Conservation (phyloP, 768 basidiomycete genomes). For the Boletus barrowsii region DNA sequence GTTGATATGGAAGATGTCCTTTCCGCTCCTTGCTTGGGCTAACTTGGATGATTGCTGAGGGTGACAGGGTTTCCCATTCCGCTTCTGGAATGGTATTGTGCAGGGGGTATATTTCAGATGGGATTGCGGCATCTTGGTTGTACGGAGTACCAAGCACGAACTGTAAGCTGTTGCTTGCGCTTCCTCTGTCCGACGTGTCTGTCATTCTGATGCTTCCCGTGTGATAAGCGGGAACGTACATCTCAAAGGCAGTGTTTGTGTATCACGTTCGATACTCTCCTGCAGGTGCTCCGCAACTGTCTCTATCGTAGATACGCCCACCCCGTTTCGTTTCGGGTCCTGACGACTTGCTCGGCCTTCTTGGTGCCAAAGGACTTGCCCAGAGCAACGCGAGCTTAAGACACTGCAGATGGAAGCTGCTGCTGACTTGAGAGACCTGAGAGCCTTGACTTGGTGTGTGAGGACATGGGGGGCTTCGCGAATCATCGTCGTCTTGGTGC, state of each 20-base stretch:
- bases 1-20: conserved; percentile 56
- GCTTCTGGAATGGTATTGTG: conserved; percentile 74
- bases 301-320: conserved; percentile 87
- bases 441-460: conserved; percentile 79
- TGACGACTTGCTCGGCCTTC: conserved; percentile 85
- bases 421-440: conserved; percentile 61
- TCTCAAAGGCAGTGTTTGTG: conserved; percentile 61
- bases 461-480: conserved; percentile 69
- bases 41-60: conserved; percentile 53
- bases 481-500: conserved; percentile 65
- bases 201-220: neutral
- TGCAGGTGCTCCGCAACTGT: conserved; percentile 78
- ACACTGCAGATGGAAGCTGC: conserved; percentile 51
- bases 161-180: conserved; percentile 60
- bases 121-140: conserved; percentile 59
- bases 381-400: conserved; percentile 68
- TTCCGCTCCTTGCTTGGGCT: conserved; percentile 45
- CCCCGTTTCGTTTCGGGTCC: conserved; percentile 80
- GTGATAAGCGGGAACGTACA: conserved; percentile 46
- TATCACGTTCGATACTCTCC: conserved; percentile 75
- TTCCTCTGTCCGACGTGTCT: conserved; percentile 46
- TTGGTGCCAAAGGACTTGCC: conserved; percentile 94
- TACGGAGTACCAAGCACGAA: conserved; percentile 71
- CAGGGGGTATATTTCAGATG: conserved; percentile 71
- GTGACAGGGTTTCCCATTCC: conserved; percentile 73